Evolutionary conservation across 192 early-diverging fungal species (phyloP).

Genomic region (Gaertneriomyces sp.): DNA sequence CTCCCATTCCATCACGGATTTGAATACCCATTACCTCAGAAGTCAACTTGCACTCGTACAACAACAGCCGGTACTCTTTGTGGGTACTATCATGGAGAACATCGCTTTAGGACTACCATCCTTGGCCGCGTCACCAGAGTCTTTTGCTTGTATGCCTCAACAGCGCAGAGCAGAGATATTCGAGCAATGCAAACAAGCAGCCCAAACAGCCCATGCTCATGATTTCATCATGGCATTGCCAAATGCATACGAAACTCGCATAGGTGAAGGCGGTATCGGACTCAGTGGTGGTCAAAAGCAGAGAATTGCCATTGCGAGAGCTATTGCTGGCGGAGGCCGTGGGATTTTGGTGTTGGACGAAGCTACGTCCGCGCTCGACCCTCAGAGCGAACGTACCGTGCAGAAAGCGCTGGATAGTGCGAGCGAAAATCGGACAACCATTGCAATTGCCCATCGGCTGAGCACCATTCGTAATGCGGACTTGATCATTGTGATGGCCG

Average conservation of each 20-base stretch:
- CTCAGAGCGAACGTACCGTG: constrained; percentile 41
- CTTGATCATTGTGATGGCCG: constrained; percentile 1
- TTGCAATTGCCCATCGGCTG: constrained; percentile 65
- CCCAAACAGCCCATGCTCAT: neutral
- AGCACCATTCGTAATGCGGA: constrained; percentile 29
- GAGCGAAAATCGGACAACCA: constrained; percentile 64
- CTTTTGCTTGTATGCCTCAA: too few species aligned
- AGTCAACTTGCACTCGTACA: constrained; percentile 75
- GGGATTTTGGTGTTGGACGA: constrained; percentile 58
- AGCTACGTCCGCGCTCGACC: constrained; percentile 47
- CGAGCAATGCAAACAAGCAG: constrained; percentile 38
- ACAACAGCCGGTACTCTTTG: constrained; percentile 77
- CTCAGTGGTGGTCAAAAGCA: constrained; percentile 90
- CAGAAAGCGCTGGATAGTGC: constrained; percentile 42
- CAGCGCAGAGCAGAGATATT: constrained; percentile 2
- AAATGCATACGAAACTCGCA: constrained; percentile 71
- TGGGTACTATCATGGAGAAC: constrained; percentile 39
- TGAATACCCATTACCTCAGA: constrained; percentile 71
- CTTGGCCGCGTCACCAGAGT: neutral
- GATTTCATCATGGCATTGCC: constrained; percentile 63
- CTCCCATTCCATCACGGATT: constrained; percentile 35
- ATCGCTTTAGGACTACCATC: constrained; percentile 23
- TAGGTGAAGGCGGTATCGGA: constrained; percentile 65
- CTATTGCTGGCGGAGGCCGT: constrained; percentile 73
- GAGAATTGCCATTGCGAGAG: constrained; percentile 91